Evolutionary conservation across 1,284 basidiomycete species (phyloP).

Genomic region (Ceratobasidium sp.): DNA sequence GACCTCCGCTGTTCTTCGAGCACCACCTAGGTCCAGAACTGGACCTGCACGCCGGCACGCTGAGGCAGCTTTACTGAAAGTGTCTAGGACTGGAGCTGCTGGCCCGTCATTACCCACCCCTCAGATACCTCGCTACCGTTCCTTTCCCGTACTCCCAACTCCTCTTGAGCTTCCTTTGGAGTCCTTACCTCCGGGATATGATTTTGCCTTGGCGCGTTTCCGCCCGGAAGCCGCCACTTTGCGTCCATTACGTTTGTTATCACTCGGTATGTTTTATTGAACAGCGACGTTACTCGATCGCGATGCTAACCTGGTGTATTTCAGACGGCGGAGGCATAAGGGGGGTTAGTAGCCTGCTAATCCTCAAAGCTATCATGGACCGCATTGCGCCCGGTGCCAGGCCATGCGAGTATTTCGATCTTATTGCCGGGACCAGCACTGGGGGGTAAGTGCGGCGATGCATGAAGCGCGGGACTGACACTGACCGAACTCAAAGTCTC

Average conservation of each 20-base stretch:
- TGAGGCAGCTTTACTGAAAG: constrained; percentile 3
- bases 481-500: constrained; percentile 50
- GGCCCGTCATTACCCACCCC: too few species aligned
- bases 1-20: background rate
- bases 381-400: constrained; percentile 29
- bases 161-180: constrained; percentile 6
- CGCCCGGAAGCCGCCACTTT: constrained; percentile 9
- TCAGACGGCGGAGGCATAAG: constrained; percentile 47
- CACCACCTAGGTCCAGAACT: constrained; percentile 2
- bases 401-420: constrained; percentile 47
- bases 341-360: constrained; percentile 40
- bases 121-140: background rate
- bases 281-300: background rate
- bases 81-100: background rate
- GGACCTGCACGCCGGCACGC: background rate
- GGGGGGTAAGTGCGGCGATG: constrained; percentile 39
- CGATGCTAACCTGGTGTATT: background rate
- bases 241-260: constrained; percentile 31
- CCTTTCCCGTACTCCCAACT: background rate
- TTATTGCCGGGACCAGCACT: constrained; percentile 47
- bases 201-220: constrained; percentile 23
- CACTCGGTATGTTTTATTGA: constrained; percentile 5
- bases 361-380: constrained; percentile 45
- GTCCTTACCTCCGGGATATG: constrained; percentile 31
- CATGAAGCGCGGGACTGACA: background rate